Evolutionary conservation across 2,329 filamentous ascomycete species (phyloP).

Genomic region (Septoria linicola): DNA sequence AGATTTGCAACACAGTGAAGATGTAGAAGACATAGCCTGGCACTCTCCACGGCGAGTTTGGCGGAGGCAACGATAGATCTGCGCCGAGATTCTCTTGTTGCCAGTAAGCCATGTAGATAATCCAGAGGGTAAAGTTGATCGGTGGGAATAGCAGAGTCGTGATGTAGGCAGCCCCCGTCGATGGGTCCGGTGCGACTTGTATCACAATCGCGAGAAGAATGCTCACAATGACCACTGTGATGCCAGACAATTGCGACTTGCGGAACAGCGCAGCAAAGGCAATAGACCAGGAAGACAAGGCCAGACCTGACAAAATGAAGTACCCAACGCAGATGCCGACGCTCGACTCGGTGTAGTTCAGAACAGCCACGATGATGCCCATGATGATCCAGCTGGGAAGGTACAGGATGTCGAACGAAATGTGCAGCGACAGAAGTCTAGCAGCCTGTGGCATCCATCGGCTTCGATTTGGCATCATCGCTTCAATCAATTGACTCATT

Average conservation of each 20-base stretch:
- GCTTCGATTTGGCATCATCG: conserved; percentile 78
- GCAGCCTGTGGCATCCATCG: conserved; percentile 76
- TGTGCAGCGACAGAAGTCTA: conserved; percentile 73
- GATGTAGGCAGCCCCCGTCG: conserved; percentile 64
- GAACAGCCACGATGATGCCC: conserved; percentile 63
- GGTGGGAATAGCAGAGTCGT: conserved; percentile 78
- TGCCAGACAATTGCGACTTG: conserved; percentile 83
- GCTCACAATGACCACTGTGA: conserved; percentile 69
- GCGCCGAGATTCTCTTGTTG: conserved; percentile 62
- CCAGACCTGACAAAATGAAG: conserved; percentile 72
- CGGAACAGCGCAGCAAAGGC: conserved; percentile 81
- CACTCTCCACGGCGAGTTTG: conserved; percentile 58
- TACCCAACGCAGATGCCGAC: conserved; percentile 54
- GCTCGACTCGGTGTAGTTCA: conserved; percentile 52
- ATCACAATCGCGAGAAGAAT: conserved; percentile 78
- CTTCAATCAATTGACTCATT: conserved; percentile 84
- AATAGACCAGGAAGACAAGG: conserved; percentile 76
- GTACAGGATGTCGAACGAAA: conserved; percentile 78
- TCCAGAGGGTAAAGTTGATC: conserved; percentile 84
- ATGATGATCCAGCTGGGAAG: conserved; percentile 79
- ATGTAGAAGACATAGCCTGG: conserved; percentile 76
- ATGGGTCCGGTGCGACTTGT: conserved; percentile 66
- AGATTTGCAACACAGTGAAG: conserved; percentile 72
- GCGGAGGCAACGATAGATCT: conserved; percentile 62
- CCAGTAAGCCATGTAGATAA: conserved; percentile 74